Base-by-base conservation (phyloP, 169 alveolate genomes). In the Theileria luwenshuni region DNA sequence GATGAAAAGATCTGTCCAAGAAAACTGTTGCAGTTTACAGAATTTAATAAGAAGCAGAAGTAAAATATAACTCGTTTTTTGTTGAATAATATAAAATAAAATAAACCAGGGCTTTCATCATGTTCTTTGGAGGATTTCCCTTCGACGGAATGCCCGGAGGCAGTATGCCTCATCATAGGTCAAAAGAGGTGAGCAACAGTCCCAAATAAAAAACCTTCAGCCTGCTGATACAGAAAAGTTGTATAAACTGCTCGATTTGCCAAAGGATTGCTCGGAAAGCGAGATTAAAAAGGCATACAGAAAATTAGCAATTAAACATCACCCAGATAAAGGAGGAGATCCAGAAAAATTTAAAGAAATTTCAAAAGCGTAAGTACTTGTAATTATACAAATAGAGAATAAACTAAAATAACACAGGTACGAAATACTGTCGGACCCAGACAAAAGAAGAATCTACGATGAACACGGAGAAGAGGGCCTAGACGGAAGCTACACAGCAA, bases 261-360 rank as follows among this genome's bases (percentile, higher is more conserved):
- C 90, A 41, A 93, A 90, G 75, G 94, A 84, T 43, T 93, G 96
- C 43, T 81, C 96, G 41, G 83, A 90, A 10, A 90, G 93, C 67
- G 99, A 96, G 25, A 94, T 97, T 51, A 96, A 97, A 77, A 97
- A 97, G 91, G 97, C 98, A 3, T 97, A 91, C 92, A 86, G 98
- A 48, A 95, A 94, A 83, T 90, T 94, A 28, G 99, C 98, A 13
- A 91, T 94, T 21, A 96, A 92, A 76, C 97, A 93, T 88, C 99
- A 97, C 84, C 99, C 99, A 21, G 99, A 97, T 88, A 97, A 98
- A 90, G 99, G 99, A 21, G 99, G 99, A 42, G 99, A 96, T 86
- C 98, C 97, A 8, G 98, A 95, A 83, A 93, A 91, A 89, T 97
- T 96, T 91, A 93, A 95, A 77, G 99, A 96, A 79, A 86, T 98